Evolutionary conservation across 768 basidiomycete genomes (phyloP).

Genomic region (Hirschioporus abietinus): DNA sequence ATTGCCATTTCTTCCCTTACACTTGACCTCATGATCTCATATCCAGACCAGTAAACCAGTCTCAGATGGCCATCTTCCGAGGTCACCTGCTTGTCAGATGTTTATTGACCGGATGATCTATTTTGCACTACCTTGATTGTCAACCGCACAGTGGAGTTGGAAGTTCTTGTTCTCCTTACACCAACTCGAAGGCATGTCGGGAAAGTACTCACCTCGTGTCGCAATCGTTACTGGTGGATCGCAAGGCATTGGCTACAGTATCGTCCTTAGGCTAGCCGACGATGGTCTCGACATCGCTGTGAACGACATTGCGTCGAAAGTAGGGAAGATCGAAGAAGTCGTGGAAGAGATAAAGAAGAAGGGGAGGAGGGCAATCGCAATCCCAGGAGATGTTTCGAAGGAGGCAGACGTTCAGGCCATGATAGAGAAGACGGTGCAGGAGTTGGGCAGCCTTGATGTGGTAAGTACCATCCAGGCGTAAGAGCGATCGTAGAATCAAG

Average conservation of each 20-base stretch:
- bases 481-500: neutral
- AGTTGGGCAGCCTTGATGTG: slow-evolving; percentile 26
- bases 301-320: slow-evolving; percentile 21
- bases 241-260: slow-evolving; percentile 28
- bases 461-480: slow-evolving; percentile 15
- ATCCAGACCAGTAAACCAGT: neutral
- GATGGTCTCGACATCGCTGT: slow-evolving; percentile 30
- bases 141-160: neutral
- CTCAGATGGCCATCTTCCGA: neutral
- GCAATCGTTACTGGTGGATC: slow-evolving; percentile 24
- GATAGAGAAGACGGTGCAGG: slow-evolving; percentile 21
- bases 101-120: neutral
- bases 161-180: neutral
- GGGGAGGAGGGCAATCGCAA: slow-evolving; percentile 18
- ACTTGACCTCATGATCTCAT: too few relatives aligned
- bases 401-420: slow-evolving; percentile 25
- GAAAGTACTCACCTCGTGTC: slow-evolving; percentile 8
- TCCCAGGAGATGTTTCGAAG: slow-evolving; percentile 24
- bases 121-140: neutral
- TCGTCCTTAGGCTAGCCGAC: slow-evolving; percentile 26
- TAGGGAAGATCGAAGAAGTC: slow-evolving; percentile 18
- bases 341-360: slow-evolving; percentile 20
- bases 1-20: too few relatives aligned
- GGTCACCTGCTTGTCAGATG: neutral
- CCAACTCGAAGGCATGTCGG: neutral